Base-by-base conservation (phyloP, 768 basidiomycete species). In the Podaxis sp. region DNA sequence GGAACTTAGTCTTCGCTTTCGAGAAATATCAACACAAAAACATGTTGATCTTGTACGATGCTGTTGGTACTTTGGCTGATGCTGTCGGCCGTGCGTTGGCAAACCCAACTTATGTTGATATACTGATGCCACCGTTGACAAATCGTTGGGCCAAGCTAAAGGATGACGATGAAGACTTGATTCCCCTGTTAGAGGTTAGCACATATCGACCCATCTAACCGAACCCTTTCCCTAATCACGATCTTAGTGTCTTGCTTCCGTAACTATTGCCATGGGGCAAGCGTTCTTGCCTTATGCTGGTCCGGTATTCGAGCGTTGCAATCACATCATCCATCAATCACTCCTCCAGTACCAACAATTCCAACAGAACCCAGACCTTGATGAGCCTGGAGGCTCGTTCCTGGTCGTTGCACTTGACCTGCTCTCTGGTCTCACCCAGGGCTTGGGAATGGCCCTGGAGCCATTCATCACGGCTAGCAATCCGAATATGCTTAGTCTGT, bases 11-110 rank as follows among this genome's bases (percentile, higher is more conserved):
- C 40, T 87, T 93, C 66, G 97, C 97, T 1, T 99, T 99, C 75
- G 87, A 92, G 62, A 98, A 97, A 77, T 99, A 99, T 75, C 97
- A 99, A 72, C 96, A 97, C 76, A 99, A 99, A 84, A 99, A 99
- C 73, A 89, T 99, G 85, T 84, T 99, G 67, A 99, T 99, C 64
- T 79, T 99, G 36, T 99, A 99, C 71, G 97, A 99, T 70, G 97
- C 97, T n/a, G 91, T 99, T 52, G 97, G 97, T 6, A 99, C 97
- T 0, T 81, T 99, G 40, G 97, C 97, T 6, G 97, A 99, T 71
- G 95, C 96, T 3, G 97, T 99, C 49, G 96, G 96, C 2, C 73
- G 88, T 42, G 92, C 94, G 4, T 77, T 99, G 65, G 88, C 91
- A 70, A 93, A 95, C 72, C 84, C 93, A 7, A 77, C 85, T 8